phyloP scores from a whole-genome alignment of 2,329 filamentous ascomycete genomes.

The Akanthomyces lecanii region DNA sequence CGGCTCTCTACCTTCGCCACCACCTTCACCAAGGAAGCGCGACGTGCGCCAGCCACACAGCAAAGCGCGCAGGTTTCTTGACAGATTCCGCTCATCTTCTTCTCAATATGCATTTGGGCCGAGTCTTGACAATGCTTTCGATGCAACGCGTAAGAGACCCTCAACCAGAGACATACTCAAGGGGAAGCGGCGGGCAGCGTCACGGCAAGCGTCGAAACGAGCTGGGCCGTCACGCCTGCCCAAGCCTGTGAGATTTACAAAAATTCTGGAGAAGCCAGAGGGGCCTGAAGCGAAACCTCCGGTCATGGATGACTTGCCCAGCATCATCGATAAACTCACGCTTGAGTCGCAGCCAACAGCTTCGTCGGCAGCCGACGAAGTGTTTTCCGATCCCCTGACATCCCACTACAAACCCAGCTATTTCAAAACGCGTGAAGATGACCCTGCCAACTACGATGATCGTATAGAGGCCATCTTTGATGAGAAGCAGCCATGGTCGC shows the following conservation, averaged over 20 bases:
- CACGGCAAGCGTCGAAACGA: slow-evolving; percentile 5
- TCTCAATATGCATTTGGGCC: background rate
- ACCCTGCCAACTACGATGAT: slow-evolving; percentile 1
- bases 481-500: slow-evolving; percentile 10
- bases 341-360: background rate
- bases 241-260: slow-evolving; percentile 11
- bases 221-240: background rate
- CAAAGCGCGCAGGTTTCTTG: slow-evolving; percentile 4
- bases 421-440: background rate
- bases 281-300: background rate
- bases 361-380: background rate
- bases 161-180: slow-evolving; percentile 7
- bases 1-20: background rate
- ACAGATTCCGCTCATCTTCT: background rate
- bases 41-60: background rate
- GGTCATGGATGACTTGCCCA: background rate
- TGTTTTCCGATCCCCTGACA: background rate
- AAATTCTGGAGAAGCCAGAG: background rate
- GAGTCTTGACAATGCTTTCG: background rate
- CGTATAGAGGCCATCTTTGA: slow-evolving; percentile 6
- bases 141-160: background rate
- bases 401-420: slow-evolving; percentile 2
- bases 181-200: background rate
- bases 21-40: slow-evolving; percentile 1
- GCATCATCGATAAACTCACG: background rate